Percentiles rank a stretch among this genome's conserved stretches.
phyloP scores from a whole-genome alignment of 2,329 filamentous ascomycete genomes.

The Phaeosphaeria sp. region DNA sequence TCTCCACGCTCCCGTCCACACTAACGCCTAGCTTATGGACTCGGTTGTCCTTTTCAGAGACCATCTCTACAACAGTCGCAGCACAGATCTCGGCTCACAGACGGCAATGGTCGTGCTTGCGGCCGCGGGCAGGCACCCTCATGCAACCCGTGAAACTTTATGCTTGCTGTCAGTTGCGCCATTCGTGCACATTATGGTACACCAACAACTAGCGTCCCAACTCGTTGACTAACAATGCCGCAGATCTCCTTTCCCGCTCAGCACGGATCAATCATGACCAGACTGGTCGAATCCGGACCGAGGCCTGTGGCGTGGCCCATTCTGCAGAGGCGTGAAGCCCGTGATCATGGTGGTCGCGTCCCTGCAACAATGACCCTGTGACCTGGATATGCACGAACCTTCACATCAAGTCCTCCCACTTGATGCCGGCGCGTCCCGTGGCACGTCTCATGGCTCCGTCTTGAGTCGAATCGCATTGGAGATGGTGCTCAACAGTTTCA shows the following conservation, averaged over 20 bases:
- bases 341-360: slow-evolving; percentile 5
- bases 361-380: slow-evolving; percentile 5
- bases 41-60: background rate
- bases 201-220: slow-evolving; percentile 22
- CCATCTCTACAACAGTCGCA: slow-evolving; percentile 4
- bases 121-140: slow-evolving; percentile 15
- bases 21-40: background rate
- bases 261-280: slow-evolving; percentile 7
- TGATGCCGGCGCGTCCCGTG: background rate
- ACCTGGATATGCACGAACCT: slow-evolving; percentile 7
- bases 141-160: slow-evolving; percentile 21
- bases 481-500: slow-evolving; percentile 23
- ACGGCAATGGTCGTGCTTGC: slow-evolving; percentile 15
- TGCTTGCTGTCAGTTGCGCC: slow-evolving; percentile 13
- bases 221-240: slow-evolving; percentile 24
- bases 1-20: background rate
- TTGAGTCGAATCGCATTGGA: background rate
- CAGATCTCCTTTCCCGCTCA: slow-evolving; percentile 13
- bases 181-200: slow-evolving; percentile 12
- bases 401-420: slow-evolving; percentile 6
- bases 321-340: slow-evolving; percentile 4
- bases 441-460: background rate
- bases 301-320: slow-evolving; percentile 1
- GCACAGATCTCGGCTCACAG: slow-evolving; percentile 14
- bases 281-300: slow-evolving; percentile 12